phyloP scores from a whole-genome alignment of 2,329 filamentous ascomycete genomes.

The Penicillium sp. region DNA sequence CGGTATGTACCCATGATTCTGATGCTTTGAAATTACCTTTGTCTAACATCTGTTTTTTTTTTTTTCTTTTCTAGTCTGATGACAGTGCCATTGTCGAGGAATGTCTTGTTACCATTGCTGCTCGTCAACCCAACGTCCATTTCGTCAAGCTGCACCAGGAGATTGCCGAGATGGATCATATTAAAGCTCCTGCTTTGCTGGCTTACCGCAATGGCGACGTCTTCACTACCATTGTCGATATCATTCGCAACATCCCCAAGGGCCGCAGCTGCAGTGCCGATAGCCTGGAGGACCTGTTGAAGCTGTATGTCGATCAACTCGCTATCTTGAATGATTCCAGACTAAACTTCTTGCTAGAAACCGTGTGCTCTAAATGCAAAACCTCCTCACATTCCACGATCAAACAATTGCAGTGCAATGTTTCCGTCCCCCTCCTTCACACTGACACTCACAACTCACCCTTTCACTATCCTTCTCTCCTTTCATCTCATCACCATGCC shows the following conservation, averaged over 20 bases:
- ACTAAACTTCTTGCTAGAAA: slow-evolving; percentile 23
- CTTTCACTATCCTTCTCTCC: slow-evolving; percentile 6
- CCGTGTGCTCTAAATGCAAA: slow-evolving; percentile 27
- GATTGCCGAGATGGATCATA: slow-evolving; percentile 90
- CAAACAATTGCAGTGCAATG: no score
- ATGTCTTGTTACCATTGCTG: slow-evolving; percentile 72
- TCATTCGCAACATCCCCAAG: slow-evolving; percentile 78
- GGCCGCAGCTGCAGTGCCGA: slow-evolving; percentile 50
- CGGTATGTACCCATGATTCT: slow-evolving; percentile 57
- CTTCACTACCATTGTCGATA: slow-evolving; percentile 82
- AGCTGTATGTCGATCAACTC: slow-evolving; percentile 45
- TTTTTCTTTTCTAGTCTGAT: slow-evolving; percentile 58
- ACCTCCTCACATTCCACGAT: background rate
- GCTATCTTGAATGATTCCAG: background rate
- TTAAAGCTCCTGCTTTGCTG: slow-evolving; percentile 80
- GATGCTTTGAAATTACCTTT: background rate
- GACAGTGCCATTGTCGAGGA: slow-evolving; percentile 77
- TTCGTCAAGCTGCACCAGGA: slow-evolving; percentile 90
- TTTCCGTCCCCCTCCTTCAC: background rate
- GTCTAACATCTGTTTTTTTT: background rate
- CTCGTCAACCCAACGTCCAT: slow-evolving; percentile 66
- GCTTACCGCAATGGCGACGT: slow-evolving; percentile 89
- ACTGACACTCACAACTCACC: no score
- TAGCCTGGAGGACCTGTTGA: slow-evolving; percentile 58
- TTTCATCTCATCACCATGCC: slow-evolving; percentile 17